Percentiles rank a stretch among this genome's conserved stretches.
phyloP scores from a whole-genome alignment of 192 early-diverging fungal species.

The Umbelopsis sp. region DNA sequence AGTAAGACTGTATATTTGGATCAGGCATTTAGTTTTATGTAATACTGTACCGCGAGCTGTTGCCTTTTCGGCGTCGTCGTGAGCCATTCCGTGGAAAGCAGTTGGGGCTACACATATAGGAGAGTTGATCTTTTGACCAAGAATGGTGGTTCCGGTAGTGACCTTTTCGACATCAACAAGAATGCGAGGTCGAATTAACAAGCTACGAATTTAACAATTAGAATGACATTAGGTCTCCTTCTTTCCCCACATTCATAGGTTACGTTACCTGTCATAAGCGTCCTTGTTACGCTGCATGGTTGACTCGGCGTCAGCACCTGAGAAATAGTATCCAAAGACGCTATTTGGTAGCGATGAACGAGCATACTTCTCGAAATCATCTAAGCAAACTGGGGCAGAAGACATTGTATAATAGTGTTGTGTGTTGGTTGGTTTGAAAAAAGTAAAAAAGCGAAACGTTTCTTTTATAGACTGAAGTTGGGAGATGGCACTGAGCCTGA shows the following conservation, averaged over 20 bases:
- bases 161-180: conserved; percentile 73
- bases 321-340: conserved; percentile 11
- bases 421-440: neutral
- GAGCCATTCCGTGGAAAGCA: conserved; percentile 61
- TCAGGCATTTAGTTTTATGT: neutral
- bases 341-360: neutral
- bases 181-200: conserved; percentile 72
- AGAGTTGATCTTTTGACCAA: conserved; percentile 22
- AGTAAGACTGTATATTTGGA: neutral
- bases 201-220: conserved; percentile 57
- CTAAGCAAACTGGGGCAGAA: conserved; percentile 2
- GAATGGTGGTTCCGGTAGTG: conserved; percentile 43
- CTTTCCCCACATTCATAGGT: too few relatives aligned
- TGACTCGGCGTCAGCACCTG: conserved; percentile 2
- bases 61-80: conserved; percentile 66
- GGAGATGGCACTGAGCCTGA: neutral
- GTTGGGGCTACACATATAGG: conserved; percentile 24
- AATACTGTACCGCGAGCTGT: conserved; percentile 54
- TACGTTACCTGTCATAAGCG: conserved; percentile 14
- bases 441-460: too few relatives aligned
- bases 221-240: neutral
- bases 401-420: neutral
- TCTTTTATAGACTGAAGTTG: too few relatives aligned
- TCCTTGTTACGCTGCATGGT: neutral
- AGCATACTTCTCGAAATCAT: conserved; percentile 8